These are phyloP conservation scores for Apiotrichum gracile DNA, from an alignment of 1,284 basidiomycete species.

Conservation along the genomic window DNA sequence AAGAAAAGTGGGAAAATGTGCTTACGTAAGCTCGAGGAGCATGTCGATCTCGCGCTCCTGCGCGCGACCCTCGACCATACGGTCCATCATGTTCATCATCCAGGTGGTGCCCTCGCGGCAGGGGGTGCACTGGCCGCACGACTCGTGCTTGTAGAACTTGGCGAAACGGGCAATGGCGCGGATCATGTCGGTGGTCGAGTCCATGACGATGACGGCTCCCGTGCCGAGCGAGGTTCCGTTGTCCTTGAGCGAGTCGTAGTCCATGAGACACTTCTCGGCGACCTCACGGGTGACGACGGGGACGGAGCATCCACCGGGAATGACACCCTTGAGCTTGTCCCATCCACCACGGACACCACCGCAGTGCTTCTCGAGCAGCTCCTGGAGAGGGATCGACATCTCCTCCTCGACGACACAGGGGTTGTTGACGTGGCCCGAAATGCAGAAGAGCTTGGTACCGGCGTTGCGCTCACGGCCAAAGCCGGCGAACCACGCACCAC, in stretches of 20 bases:
- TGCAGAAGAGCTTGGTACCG: constrained; percentile 93
- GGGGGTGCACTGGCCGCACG: constrained; percentile 96
- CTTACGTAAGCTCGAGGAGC: constrained; percentile 82
- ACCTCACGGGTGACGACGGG: constrained; percentile 81
- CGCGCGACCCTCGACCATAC: constrained; percentile 71
- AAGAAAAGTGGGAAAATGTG: neutral
- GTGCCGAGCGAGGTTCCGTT: constrained; percentile 91
- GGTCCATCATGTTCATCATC: constrained; percentile 99
- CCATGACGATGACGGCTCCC: constrained; percentile 98
- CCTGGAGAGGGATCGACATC: constrained; percentile 94
- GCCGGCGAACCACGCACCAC: constrained; percentile 83
- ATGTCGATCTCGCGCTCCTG: constrained; percentile 95
- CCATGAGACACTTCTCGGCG: constrained; percentile 90
- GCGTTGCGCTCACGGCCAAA: constrained; percentile 91
- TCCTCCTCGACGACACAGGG: constrained; percentile 98
- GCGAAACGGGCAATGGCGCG: constrained; percentile 89
- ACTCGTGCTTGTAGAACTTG: constrained; percentile 97
- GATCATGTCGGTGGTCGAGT: constrained; percentile 93
- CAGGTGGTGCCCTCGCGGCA: constrained; percentile 94
- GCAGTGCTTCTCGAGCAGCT: constrained; percentile 93
- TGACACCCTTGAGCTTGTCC: constrained; percentile 87
- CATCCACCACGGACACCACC: constrained; percentile 91
- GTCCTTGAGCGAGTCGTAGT: constrained; percentile 96
- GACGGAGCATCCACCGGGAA: constrained; percentile 92
- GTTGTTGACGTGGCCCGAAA: constrained; percentile 96